Percentiles rank a stretch among this genome's conserved stretches.
These are phyloP conservation scores for Diaporthe amygdali DNA, from an alignment of 2,329 filamentous ascomycete species.

Conservation along the genomic window DNA sequence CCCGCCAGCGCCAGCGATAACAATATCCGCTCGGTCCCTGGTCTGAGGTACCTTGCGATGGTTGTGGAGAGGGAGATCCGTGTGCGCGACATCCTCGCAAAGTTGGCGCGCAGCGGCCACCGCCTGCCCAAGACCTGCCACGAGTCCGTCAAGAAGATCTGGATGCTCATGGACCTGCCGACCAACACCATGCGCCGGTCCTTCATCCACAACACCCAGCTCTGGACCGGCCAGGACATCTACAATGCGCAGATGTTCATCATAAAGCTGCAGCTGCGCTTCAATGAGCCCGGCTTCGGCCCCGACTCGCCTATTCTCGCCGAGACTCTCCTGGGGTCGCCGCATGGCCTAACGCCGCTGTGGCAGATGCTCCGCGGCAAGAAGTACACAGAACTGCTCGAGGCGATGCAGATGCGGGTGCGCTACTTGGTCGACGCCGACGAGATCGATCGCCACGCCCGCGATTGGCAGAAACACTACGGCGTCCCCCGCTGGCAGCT, in stretches of 20 bases:
- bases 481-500: constrained; percentile 58
- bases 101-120: constrained; percentile 63
- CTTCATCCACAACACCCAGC: constrained; percentile 54
- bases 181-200: constrained; percentile 59
- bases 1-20: constrained; percentile 26
- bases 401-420: constrained; percentile 61
- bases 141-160: constrained; percentile 66
- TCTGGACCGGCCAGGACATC: constrained; percentile 67
- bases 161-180: constrained; percentile 73
- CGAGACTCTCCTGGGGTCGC: constrained; percentile 65
- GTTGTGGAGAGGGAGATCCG: constrained; percentile 62
- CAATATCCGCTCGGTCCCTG: constrained; percentile 59
- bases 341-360: constrained; percentile 55
- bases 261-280: constrained; percentile 73
- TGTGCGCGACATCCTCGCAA: constrained; percentile 66
- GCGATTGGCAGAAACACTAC: constrained; percentile 33
- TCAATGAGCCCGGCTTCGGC: constrained; percentile 67
- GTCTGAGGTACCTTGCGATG: constrained; percentile 72
- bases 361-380: constrained; percentile 65
- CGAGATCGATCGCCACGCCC: constrained; percentile 37
- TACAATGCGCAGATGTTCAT: constrained; percentile 68
- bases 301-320: constrained; percentile 55
- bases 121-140: constrained; percentile 55
- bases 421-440: constrained; percentile 48
- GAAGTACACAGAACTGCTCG: constrained; percentile 46